Percentiles rank a stretch among this genome's conserved stretches.
Evolutionary conservation across 177 flowering plant species (phyloP).

Genomic region (Telopea speciosissima): DNA sequence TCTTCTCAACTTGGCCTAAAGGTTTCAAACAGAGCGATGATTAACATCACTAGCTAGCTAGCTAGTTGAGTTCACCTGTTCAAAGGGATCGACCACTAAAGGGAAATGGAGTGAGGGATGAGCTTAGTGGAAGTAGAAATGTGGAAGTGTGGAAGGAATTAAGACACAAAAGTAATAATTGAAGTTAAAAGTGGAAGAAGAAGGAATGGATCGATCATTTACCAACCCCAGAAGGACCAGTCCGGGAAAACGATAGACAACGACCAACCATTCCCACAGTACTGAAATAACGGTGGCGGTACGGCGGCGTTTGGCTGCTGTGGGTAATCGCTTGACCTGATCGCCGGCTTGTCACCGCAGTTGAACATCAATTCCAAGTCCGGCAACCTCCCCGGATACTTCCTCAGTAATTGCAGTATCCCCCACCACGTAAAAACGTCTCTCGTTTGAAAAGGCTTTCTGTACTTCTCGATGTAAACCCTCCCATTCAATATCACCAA

Average conservation of each 20-base stretch:
- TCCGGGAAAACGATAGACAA: conserved; percentile 28
- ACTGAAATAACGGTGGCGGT: conserved; percentile 17
- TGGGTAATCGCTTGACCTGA: neutral
- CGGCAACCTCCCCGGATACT: conserved; percentile 19
- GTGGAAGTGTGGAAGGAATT: too few relatives aligned
- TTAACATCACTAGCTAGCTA: too few relatives aligned
- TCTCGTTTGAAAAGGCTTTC: conserved; percentile 8
- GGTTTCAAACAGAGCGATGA: too few relatives aligned
- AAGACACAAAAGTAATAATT: too few relatives aligned
- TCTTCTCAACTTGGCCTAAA: too few relatives aligned
- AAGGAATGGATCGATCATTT: neutral
- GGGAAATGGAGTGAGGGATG: too few relatives aligned
- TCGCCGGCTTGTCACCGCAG: conserved; percentile 11
- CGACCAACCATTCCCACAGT: conserved; percentile 23
- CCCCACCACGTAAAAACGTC: conserved; percentile 22
- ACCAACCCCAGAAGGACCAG: conserved; percentile 25
- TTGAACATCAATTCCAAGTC: conserved; percentile 21
- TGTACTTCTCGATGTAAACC: conserved; percentile 13
- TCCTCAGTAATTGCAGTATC: conserved; percentile 13
- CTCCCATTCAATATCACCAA: conserved; percentile 15
- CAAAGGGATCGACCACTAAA: too few relatives aligned
- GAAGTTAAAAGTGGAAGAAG: too few relatives aligned
- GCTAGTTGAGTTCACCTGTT: too few relatives aligned
- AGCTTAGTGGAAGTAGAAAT: too few relatives aligned
- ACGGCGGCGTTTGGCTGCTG: neutral